Base-by-base conservation (phyloP, 148 eudicot genomes). In the Limonium bicolor region DNA sequence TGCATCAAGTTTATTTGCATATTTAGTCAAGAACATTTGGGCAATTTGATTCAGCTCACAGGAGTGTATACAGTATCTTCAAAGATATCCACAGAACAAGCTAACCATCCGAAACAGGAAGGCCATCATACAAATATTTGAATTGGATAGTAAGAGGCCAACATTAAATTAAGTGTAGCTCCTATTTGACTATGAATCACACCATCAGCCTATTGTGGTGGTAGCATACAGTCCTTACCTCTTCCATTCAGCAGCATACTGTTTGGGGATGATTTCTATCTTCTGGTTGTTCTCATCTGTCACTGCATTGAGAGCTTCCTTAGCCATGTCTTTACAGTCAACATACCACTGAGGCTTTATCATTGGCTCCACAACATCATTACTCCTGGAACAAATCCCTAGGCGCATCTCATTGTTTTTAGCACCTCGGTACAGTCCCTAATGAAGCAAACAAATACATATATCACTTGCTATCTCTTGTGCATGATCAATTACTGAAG, bases 311-410 rank as follows among this genome's bases (percentile, higher is more conserved):
- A 90, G 84, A 26, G 88, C 99, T 53, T 90, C 72, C 60, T 77
- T 74, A 3, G 85, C 95, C 82, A 85, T 75, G 33, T 60, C 53
- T 51, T 36, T 61, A 59, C 99, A 90, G 61, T 64, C 75, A 37
- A 90, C 99, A 55, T 75, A 90, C 99, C 99, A 85, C 65, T 90
- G 95, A 41, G 95, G 94, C 74, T 90, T 90, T 62, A 90, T 80
- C 53, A 85, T 53, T 13, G 99, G 95, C 59, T 90, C 99, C 51
- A 90, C 76, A 30, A 90, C 77, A 59, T 90, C 95, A 67, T 73
- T 75, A 60, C 65, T 90, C 59, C 99, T 68, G 45, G 93, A 84
- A 72, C 99, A 90, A 58, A 67, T 3, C 4, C 93, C 93, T 42
- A 90, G 93, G 36, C 95, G 93, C 99, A 84, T 90, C 72, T 80